Evolutionary conservation across 1,139 yeast species (phyloP).

Genomic region (Zygotorulaspora mrakii): DNA sequence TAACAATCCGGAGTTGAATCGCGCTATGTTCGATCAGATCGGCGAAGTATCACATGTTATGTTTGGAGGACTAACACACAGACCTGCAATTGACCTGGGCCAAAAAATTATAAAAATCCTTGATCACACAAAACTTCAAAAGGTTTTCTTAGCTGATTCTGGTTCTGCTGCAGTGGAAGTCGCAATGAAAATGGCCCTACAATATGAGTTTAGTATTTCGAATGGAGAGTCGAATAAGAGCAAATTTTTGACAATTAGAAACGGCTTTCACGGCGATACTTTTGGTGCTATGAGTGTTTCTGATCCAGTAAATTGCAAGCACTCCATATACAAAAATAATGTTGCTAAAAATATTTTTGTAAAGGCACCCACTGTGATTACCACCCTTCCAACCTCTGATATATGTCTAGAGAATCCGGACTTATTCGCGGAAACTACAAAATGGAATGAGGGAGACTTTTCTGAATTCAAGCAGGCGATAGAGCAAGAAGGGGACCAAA

Average conservation of each 20-base stretch:
- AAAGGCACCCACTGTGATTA: constrained; percentile 28
- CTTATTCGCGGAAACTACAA: constrained; percentile 7
- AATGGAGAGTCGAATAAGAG: constrained; percentile 19
- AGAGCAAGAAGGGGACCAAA: constrained; percentile 27
- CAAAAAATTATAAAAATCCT: constrained; percentile 28
- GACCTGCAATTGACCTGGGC: constrained; percentile 33
- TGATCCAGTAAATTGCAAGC: constrained; percentile 38
- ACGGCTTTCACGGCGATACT: constrained; percentile 36
- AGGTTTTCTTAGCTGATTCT: constrained; percentile 39
- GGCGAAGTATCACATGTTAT: constrained; percentile 35
- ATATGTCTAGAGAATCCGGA: constrained; percentile 9
- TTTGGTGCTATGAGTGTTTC: constrained; percentile 36
- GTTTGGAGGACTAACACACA: constrained; percentile 39
- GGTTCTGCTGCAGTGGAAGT: constrained; percentile 58
- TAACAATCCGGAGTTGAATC: constrained; percentile 33
- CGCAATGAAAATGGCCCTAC: constrained; percentile 50
- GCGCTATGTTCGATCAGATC: constrained; percentile 31
- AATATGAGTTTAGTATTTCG: constrained; percentile 36
- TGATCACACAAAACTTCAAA: constrained; percentile 26
- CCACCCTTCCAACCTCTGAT: constrained; percentile 18
- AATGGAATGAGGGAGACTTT: constrained; percentile 25
- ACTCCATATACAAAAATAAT: constrained; percentile 32
- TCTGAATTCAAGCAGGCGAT: constrained; percentile 29
- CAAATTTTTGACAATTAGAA: constrained; percentile 28
- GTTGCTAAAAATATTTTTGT: constrained; percentile 34